phyloP scores from a whole-genome alignment of 805 yeast genomes.

The Metschnikowia santaceciliae region DNA sequence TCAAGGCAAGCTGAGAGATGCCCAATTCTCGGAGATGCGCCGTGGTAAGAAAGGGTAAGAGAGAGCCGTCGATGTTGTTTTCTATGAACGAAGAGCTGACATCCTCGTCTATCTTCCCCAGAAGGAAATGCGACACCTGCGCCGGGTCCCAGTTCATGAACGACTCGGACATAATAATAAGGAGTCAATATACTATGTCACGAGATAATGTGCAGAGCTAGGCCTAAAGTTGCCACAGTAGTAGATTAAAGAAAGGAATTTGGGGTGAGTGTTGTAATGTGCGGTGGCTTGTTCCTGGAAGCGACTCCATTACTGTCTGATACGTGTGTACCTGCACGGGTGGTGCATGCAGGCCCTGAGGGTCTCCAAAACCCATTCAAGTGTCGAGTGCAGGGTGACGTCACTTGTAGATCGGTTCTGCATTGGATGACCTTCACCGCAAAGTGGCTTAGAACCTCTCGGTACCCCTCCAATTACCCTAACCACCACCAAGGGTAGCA shows the following conservation, averaged over 20 bases:
- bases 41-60: conserved; percentile 63
- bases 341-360: neutral
- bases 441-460: no score
- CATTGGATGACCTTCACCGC: no score
- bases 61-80: conserved; percentile 69
- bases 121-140: conserved; percentile 37
- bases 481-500: no score
- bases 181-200: no score
- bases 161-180: conserved; percentile 22
- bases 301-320: conserved; percentile 1
- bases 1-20: conserved; percentile 45
- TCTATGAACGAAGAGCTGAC: conserved; percentile 38
- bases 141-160: conserved; percentile 45
- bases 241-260: neutral
- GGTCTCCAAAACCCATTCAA: neutral
- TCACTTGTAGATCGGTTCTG: no score
- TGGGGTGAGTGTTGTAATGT: neutral
- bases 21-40: conserved; percentile 76
- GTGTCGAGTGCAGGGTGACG: no score
- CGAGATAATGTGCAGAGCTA: neutral
- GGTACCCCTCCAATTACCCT: no score
- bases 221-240: neutral
- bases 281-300: neutral
- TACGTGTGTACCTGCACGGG: conserved; percentile 2
- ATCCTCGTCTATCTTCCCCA: conserved; percentile 22